These are phyloP conservation scores for Clonostachys chloroleuca DNA, from an alignment of 2,329 filamentous ascomycete species.

Conservation along the genomic window DNA sequence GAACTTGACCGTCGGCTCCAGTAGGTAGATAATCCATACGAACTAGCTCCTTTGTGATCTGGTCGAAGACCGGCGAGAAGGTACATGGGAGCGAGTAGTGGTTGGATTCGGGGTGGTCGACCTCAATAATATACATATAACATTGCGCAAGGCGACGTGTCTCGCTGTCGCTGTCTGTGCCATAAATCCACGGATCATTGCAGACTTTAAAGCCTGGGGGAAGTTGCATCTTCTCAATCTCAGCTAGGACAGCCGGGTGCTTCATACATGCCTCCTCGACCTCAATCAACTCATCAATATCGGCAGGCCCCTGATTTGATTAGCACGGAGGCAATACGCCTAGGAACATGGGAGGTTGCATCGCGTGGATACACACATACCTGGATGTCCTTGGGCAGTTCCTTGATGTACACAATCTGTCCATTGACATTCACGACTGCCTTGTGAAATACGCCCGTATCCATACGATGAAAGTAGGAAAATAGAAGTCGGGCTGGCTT, in stretches of 20 bases:
- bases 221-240: constrained; percentile 33
- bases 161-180: constrained; percentile 24
- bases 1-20: constrained; percentile 37
- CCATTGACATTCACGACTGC: no score
- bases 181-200: constrained; percentile 52
- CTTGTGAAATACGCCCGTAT: no score
- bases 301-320: no score
- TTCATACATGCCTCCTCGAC: constrained; percentile 41
- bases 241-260: constrained; percentile 32
- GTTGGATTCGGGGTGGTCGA: constrained; percentile 49
- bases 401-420: no score
- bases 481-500: no score
- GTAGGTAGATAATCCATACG: constrained; percentile 54
- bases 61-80: constrained; percentile 55
- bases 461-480: no score
- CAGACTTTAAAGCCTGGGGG: constrained; percentile 36
- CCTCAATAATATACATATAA: constrained; percentile 15
- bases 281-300: background rate
- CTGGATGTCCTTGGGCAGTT: no score
- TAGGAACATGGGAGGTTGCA: no score
- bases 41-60: constrained; percentile 46
- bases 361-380: no score
- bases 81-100: constrained; percentile 60
- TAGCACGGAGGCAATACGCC: no score
- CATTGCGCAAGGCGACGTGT: constrained; percentile 9